Evolutionary conservation across 2,329 filamentous ascomycete species (phyloP), one percentile per base, ranked within the genome.

Genomic region (Graphilbum sp.): DNA sequence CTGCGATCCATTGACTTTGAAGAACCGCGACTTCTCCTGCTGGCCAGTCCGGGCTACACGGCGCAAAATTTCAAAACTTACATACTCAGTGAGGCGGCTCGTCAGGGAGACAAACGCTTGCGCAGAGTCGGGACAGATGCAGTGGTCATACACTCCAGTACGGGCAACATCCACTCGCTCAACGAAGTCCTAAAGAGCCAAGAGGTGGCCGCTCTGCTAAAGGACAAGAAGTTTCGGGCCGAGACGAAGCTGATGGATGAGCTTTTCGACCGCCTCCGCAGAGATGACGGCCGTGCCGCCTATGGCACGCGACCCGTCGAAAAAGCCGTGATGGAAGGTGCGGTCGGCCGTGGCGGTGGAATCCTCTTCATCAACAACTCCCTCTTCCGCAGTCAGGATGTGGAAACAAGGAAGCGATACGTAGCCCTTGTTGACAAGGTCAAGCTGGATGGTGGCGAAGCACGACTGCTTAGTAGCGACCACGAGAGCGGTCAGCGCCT

Each of bases 401-500:
- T 95, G 6, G 69, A 65, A 1, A 78, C 75, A 41, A 67, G 90
- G 47, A 82, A 78, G 53, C 72, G 76, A 45, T 96, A 87, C 66
- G 88, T 96, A 1, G 63, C 63, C 9, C 65, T 96, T 34, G 87
- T 96, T 4, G 88, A 96, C 54, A 78, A 77, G 44, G 88, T 96
- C n/a, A 75, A 77, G 46, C 76, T 76, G 3, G 78, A 85, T 45
- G 90, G 88, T 5, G 90, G 88, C 2, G 86, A 95, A 46, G 83
- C 85, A 1, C 67, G 83, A 38, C 73, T 96, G n/a, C 60, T 96
- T 21, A 96, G 88, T 56, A 87, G 82, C 50, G 80, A 92, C 51
- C 88, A 96, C 56, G 88, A 95, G 62, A 95, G 87, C 54, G 90
- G 90, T 1, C 79, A 80, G 60, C 67, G 86, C 42, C 59, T 98